These are phyloP conservation scores for Neckera pumila DNA, from an alignment of 225 moss, liverwort and hornwort species.

Conservation along the genomic window DNA sequence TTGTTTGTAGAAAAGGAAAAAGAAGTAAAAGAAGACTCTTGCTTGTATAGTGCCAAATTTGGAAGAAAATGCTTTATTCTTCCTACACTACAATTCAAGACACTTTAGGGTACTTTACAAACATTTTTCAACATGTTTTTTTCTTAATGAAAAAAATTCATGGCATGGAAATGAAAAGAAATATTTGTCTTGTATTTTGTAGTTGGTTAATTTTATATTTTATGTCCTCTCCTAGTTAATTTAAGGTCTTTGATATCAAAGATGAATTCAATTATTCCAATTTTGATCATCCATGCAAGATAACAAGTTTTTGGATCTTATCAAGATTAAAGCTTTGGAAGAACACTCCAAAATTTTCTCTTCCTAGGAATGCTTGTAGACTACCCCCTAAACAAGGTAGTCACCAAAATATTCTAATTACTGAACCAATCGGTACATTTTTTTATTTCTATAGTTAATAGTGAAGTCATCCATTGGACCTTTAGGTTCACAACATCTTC, in stretches of 20 bases:
- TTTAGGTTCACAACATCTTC: fast-evolving
- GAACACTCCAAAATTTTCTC: fast-evolving
- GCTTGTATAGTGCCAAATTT: not conserved
- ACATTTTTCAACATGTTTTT: not conserved
- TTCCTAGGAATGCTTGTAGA: fast-evolving
- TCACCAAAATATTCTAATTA: not conserved
- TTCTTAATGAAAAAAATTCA: not conserved
- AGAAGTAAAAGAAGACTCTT: not conserved
- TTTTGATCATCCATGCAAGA: not conserved
- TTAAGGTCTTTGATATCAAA: not conserved
- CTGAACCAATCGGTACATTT: not conserved
- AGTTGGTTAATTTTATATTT: not conserved
- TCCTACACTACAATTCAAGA: not conserved
- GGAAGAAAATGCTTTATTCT: not conserved
- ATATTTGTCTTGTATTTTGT: no score
- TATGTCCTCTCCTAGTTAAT: not conserved
- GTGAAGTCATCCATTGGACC: fast-evolving
- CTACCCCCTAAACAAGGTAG: not conserved
- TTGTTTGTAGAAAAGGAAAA: not conserved
- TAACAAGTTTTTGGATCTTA: not conserved
- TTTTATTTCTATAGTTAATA: not conserved
- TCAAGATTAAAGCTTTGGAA: not conserved
- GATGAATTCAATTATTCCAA: not conserved
- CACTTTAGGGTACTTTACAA: not conserved
- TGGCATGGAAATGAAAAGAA: not conserved